Evolutionary conservation across 176 grass and related monocot species (phyloP).

Genomic region (Tillandsia fasciculata): DNA sequence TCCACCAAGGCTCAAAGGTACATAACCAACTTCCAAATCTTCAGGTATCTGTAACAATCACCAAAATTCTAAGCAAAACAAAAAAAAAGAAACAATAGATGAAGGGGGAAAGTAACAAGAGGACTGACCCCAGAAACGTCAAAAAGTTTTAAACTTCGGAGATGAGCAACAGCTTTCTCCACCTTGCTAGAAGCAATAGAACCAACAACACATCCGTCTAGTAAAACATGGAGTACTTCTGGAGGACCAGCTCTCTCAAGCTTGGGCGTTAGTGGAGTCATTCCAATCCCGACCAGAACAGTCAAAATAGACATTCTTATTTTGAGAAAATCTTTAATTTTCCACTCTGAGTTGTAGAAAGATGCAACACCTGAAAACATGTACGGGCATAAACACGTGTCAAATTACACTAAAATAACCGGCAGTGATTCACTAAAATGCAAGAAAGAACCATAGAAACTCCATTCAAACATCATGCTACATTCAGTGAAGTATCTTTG

Average conservation of each 20-base stretch:
- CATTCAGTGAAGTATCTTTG: no score
- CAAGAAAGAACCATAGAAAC: neutral
- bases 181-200: conserved; percentile 49
- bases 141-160: conserved; percentile 69
- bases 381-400: neutral
- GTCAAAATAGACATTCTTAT: conserved; percentile 58
- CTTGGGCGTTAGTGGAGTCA: conserved; percentile 58
- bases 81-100: neutral
- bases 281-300: conserved; percentile 61
- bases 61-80: conserved; percentile 2
- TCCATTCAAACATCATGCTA: neutral
- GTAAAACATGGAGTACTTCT: conserved; percentile 66
- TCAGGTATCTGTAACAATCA: conserved; percentile 54
- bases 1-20: conserved; percentile 70
- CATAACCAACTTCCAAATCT: conserved; percentile 91
- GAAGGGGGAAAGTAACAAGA: conserved; percentile 2
- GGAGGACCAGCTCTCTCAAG: conserved; percentile 73
- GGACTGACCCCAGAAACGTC: conserved; percentile 32
- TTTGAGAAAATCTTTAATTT: conserved; percentile 47
- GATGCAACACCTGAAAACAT: conserved; percentile 61
- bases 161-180: conserved; percentile 54
- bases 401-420: neutral
- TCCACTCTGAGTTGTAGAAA: conserved; percentile 66
- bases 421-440: neutral
- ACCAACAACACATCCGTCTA: conserved; percentile 92